These are phyloP conservation scores for Herpetomonas samuelpessoai DNA, from an alignment of 208 protist genomes.

Conservation along the genomic window DNA sequence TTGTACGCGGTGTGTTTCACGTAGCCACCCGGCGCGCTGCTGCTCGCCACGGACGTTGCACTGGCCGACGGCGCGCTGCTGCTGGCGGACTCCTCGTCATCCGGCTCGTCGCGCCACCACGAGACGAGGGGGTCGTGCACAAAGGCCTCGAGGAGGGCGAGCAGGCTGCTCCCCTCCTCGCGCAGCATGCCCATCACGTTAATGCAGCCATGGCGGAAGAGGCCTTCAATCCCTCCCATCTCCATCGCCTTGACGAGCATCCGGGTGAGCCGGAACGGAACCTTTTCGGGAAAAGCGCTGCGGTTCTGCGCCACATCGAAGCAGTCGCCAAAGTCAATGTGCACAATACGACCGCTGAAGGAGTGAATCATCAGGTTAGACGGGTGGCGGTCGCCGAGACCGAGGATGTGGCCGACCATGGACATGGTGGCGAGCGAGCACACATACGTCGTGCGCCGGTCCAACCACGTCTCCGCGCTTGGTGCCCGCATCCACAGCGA, in stretches of 20 bases:
- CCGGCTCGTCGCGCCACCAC: constrained; percentile 93
- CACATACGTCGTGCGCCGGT: constrained; percentile 98
- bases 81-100: constrained; percentile 11
- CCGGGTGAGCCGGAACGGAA: constrained; percentile 99
- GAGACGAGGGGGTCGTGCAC: constrained; percentile 99
- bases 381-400: constrained; percentile 99
- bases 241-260: constrained; percentile 99
- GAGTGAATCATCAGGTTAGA: constrained; percentile 99
- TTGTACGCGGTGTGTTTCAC: constrained; percentile 31
- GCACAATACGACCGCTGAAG: constrained; percentile 97
- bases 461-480: constrained; percentile 98
- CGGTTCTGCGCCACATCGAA: constrained; percentile 99
- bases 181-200: constrained; percentile 98
- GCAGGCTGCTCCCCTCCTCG: constrained; percentile 97
- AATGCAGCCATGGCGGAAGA: constrained; percentile 98
- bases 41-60: constrained; percentile 3
- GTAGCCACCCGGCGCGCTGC: constrained; percentile 6
- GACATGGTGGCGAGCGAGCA: constrained; percentile 99
- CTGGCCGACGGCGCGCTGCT: constrained; percentile 12
- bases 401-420: constrained; percentile 99
- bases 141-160: constrained; percentile 99
- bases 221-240: constrained; percentile 98
- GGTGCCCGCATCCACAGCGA: constrained; percentile 97
- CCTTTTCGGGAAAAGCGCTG: constrained; percentile 98
- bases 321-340: constrained; percentile 99